phyloP scores from a whole-genome alignment of 2,329 filamentous ascomycete genomes.

The Fusarium albosuccineum region DNA sequence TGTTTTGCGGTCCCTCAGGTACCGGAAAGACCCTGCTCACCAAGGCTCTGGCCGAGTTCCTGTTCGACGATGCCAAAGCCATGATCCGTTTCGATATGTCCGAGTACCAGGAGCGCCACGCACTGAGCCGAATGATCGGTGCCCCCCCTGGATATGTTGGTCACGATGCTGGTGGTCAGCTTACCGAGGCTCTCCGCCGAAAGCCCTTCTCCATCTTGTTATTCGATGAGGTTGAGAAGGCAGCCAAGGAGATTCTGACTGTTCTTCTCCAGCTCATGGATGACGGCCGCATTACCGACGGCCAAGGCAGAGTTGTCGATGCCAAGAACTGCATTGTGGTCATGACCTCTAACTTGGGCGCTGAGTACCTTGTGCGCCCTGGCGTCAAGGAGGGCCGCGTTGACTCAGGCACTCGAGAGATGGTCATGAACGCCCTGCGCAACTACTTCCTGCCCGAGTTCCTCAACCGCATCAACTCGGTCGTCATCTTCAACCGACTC shows the following conservation, averaged over 20 bases:
- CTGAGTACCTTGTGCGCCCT: constrained; percentile 89
- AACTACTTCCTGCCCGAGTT: constrained; percentile 99
- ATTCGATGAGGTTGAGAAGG: constrained; percentile 99
- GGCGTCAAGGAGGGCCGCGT: constrained; percentile 85
- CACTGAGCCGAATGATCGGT: constrained; percentile 96
- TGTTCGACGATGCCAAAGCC: constrained; percentile 95
- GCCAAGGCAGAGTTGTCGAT: constrained; percentile 94
- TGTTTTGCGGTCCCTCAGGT: constrained; percentile 98
- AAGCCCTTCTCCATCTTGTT: constrained; percentile 97
- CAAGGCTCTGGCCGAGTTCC: constrained; percentile 96
- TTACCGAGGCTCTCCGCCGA: constrained; percentile 93
- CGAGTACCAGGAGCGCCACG: constrained; percentile 97
- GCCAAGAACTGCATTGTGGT: constrained; percentile 99
- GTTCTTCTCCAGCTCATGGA: constrained; percentile 99
- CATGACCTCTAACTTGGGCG: constrained; percentile 98
- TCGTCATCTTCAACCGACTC: constrained; percentile 98
- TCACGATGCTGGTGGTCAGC: constrained; percentile 93
- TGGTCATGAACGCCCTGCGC: constrained; percentile 91
- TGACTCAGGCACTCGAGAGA: constrained; percentile 84
- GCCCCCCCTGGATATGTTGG: constrained; percentile 97
- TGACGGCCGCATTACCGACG: constrained; percentile 97
- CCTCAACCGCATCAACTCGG: constrained; percentile 96
- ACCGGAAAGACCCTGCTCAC: constrained; percentile 98
- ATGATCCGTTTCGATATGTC: constrained; percentile 99
- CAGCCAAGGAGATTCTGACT: constrained; percentile 96